Conservation (phyloP, 192 early-diverging fungal species). For the Linnemannia hyalina region DNA sequence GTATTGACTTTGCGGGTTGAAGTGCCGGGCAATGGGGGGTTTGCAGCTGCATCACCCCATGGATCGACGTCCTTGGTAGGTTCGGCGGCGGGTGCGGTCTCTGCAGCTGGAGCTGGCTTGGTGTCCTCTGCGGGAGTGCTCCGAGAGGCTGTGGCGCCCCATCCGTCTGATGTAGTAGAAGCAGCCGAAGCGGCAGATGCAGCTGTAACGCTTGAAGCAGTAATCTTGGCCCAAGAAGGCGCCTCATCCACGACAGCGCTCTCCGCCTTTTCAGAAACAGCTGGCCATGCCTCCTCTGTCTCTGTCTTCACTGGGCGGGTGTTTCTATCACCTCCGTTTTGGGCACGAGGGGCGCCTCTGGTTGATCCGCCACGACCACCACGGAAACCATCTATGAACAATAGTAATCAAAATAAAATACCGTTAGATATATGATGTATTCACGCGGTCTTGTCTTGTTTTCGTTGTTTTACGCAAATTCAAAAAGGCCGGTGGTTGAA, state of each 20-base stretch:
- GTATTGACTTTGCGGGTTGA: slow-evolving; percentile 48
- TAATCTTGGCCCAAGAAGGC: slow-evolving; percentile 62
- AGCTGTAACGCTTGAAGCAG: slow-evolving; percentile 12
- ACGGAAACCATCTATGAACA: slow-evolving; percentile 66
- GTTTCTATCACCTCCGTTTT: slow-evolving; percentile 42
- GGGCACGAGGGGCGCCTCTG: slow-evolving; percentile 52
- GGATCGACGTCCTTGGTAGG: slow-evolving; percentile 33
- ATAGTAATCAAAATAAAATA: neutral
- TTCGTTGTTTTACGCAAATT: neutral
- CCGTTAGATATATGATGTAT: neutral
- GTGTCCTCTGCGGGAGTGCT: neutral
- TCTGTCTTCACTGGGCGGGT: slow-evolving; percentile 40
- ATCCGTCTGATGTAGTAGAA: slow-evolving; percentile 1
- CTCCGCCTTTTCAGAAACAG: slow-evolving; percentile 28
- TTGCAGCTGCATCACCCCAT: slow-evolving; percentile 27
- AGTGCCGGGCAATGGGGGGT: slow-evolving; percentile 10
- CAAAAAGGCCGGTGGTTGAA: neutral
- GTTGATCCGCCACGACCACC: slow-evolving; percentile 71
- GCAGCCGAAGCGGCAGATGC: slow-evolving; percentile 19
- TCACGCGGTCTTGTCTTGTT: neutral
- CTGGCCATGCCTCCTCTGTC: slow-evolving; percentile 21
- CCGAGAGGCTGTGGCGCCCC: slow-evolving; percentile 6
- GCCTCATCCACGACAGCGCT: slow-evolving; percentile 24
- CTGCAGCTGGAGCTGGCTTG: slow-evolving; percentile 8
- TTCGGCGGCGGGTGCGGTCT: slow-evolving; percentile 15